Base-by-base conservation (phyloP, 208 protist genomes). In the Acanthamoeba sp. region DNA sequence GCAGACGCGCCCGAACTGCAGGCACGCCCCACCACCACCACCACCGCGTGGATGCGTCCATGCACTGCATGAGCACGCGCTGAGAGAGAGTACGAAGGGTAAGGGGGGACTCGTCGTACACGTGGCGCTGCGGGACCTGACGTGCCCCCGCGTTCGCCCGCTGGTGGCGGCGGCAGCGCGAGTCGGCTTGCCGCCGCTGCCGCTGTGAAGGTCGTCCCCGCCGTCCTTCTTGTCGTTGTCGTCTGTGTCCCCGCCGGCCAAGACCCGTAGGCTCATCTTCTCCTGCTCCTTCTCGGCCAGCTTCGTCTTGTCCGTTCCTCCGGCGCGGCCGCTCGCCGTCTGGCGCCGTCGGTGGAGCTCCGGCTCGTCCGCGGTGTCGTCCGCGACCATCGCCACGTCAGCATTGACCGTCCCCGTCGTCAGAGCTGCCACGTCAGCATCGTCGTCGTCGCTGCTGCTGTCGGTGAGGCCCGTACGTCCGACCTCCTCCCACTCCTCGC, bases 401-500 rank as follows among this genome's bases (percentile, higher is more conserved):
- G 52, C 52, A 16, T 57, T 34, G 9, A 34, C 1, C 59, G n/a
- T 66, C n/a, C 6, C 34, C 59, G 59, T 66, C 59, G 59, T 66
- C 59, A 7, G n/a, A n/a, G n/a, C n/a, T n/a, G n/a, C n/a, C n/a
- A n/a, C n/a, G n/a, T 16, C 48, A 55, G 6, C 48, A 55, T 55
- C 48, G 6, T 55, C 48, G 48, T 55, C 48, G 48, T 55, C 48
- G 10, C 16, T 16, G 48, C 48, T 6, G 48, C n/a, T 34, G 59
- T 16, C 7, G 59, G 3, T n/a, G 59, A 3, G 2, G n/a, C 16
- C 59, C 9, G 59, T 36, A 6, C 2, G n/a, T 12, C 59, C 59
- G 9, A n/a, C 59, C 59, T 80, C 69, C 69, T 80, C 69, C 69
- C 69, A 80, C 38, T 80, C 69, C 36, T 80, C 69, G 69, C 69